Evolutionary conservation across 208 protist species (phyloP).

Genomic region (Acanthamoeba royreba): DNA sequence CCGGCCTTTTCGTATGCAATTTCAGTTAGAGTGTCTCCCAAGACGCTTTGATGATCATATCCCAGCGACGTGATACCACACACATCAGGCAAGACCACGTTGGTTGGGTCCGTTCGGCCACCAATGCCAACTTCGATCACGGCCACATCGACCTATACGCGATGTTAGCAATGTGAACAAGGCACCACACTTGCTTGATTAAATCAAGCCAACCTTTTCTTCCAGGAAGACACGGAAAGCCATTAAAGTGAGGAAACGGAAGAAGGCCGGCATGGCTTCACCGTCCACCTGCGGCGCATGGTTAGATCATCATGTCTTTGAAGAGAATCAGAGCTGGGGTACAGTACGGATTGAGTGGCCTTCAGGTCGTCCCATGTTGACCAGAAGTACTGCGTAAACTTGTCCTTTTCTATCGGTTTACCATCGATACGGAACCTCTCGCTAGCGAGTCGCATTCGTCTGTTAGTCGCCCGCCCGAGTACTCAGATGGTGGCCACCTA

Average conservation of each 20-base stretch:
- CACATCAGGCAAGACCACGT: conserved; percentile 86
- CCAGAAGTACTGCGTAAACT: conserved; percentile 49
- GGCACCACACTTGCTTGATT: neutral
- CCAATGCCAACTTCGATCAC: conserved; percentile 94
- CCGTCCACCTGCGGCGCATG: neutral
- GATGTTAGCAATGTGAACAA: neutral
- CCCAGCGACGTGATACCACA: conserved; percentile 89
- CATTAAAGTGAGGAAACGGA: conserved; percentile 70
- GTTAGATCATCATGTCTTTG: neutral
- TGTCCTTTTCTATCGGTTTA: conserved; percentile 29
- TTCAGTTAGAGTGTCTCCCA: conserved; percentile 90
- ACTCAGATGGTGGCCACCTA: neutral
- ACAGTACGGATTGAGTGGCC: neutral
- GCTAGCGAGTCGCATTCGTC: conserved; percentile 36
- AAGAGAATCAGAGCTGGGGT: neutral
- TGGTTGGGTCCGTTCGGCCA: conserved; percentile 90
- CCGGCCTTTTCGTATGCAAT: conserved; percentile 92
- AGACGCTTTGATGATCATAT: conserved; percentile 90
- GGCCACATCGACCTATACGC: conserved; percentile 83
- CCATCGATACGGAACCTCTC: conserved; percentile 69
- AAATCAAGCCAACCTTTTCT: conserved; percentile 36
- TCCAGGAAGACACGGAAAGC: conserved; percentile 56
- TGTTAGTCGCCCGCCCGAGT: neutral
- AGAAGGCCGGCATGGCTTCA: conserved; percentile 67
- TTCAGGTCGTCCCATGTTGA: conserved; percentile 2